phyloP scores from a whole-genome alignment of 768 basidiomycete species.

The Hebeloma cylindrosporum region DNA sequence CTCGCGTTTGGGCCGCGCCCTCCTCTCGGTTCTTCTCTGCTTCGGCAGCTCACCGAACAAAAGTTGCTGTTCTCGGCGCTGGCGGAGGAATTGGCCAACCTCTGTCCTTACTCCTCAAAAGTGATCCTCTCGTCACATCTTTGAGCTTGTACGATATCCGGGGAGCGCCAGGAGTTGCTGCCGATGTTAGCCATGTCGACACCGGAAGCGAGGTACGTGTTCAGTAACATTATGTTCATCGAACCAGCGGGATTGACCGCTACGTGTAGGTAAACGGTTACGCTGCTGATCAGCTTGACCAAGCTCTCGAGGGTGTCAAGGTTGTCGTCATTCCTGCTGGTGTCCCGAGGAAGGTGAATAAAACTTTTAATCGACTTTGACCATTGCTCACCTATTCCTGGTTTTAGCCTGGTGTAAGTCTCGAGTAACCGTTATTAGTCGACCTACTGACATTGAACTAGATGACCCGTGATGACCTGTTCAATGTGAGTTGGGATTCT shows the following conservation, averaged over 20 bases:
- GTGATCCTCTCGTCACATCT: conserved; percentile 83
- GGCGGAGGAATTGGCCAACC: conserved; percentile 99
- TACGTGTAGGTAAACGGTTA: conserved; percentile 68
- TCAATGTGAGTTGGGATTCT: conserved; percentile 63
- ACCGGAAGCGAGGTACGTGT: conserved; percentile 71
- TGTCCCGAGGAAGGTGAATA: conserved; percentile 91
- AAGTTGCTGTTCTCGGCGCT: conserved; percentile 96
- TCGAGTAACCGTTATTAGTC: conserved; percentile 1
- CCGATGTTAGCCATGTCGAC: conserved; percentile 95
- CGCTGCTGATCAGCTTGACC: conserved; percentile 83
- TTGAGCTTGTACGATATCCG: conserved; percentile 93
- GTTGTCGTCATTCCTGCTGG: conserved; percentile 98
- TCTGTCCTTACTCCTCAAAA: conserved; percentile 90
- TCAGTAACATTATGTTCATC: conserved; percentile 1
- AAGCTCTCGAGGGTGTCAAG: conserved; percentile 85
- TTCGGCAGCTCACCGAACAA: conserved; percentile 66
- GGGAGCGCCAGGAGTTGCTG: conserved; percentile 94
- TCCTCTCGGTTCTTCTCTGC: conserved; percentile 75
- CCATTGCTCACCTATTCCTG: no score
- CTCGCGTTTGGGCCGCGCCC: conserved; percentile 53
- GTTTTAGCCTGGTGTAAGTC: conserved; percentile 87
- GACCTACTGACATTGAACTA: conserved; percentile 35
- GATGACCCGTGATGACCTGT: conserved; percentile 97
- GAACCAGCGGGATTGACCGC: background rate
- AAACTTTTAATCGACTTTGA: no score